Evolutionary conservation across 495 filamentous ascomycete genomes (phyloP).

Genomic region (Jackrogersella multiformis): DNA sequence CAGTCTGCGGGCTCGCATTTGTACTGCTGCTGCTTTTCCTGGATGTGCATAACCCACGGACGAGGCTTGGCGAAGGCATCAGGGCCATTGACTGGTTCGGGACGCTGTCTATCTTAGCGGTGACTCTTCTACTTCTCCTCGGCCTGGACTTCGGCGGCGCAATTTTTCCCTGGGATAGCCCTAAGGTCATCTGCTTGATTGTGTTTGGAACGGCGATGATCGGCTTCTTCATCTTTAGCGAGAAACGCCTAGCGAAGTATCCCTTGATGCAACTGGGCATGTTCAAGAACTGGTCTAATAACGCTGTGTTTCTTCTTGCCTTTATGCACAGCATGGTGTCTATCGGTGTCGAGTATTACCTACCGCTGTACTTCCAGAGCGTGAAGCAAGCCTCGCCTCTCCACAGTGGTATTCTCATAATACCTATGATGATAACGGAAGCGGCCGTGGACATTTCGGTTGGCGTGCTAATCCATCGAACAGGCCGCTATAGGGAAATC

Average conservation of each 20-base stretch:
- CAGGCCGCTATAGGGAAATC: constrained; percentile 66
- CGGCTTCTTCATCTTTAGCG: constrained; percentile 66
- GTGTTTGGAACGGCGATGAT: constrained; percentile 69
- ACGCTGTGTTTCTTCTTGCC: constrained; percentile 58
- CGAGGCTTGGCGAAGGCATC: constrained; percentile 59
- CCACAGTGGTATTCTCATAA: constrained; percentile 74
- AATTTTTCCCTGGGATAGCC: constrained; percentile 71
- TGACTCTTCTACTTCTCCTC: constrained; percentile 76
- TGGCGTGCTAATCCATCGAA: constrained; percentile 67
- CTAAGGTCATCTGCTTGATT: constrained; percentile 75
- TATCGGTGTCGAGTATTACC: constrained; percentile 67
- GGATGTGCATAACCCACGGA: constrained; percentile 69
- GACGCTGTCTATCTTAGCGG: constrained; percentile 66
- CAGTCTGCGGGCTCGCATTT: constrained; percentile 64
- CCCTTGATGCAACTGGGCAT: constrained; percentile 74
- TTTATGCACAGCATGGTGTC: constrained; percentile 64
- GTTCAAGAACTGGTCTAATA: constrained; percentile 67
- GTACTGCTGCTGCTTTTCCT: constrained; percentile 63
- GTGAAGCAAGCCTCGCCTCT: constrained; percentile 76
- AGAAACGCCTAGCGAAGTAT: constrained; percentile 71
- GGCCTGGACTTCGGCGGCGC: constrained; percentile 77
- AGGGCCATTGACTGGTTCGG: constrained; percentile 62
- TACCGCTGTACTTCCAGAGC: constrained; percentile 76
- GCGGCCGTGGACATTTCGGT: constrained; percentile 58
- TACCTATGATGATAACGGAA: constrained; percentile 67